Conservation (phyloP, 305 asterid species). For the Fraxinus baroniana region DNA sequence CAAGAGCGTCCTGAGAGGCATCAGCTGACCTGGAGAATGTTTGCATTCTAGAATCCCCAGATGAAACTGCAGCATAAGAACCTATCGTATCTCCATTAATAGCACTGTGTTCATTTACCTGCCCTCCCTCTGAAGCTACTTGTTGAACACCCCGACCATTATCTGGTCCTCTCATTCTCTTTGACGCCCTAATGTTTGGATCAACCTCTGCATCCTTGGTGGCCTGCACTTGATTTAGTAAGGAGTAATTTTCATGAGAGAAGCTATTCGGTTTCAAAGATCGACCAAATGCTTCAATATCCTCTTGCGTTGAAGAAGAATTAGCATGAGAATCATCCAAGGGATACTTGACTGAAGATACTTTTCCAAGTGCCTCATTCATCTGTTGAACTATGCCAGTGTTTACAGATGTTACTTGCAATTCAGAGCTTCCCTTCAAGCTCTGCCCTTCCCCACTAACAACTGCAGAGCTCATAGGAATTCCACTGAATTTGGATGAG, state of each 20-base stretch:
- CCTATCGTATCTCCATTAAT: conserved; percentile 34
- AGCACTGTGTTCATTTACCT: conserved; percentile 36
- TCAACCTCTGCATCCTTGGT: conserved; percentile 48
- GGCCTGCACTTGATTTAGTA: conserved; percentile 42
- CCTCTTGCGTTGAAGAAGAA: conserved; percentile 53
- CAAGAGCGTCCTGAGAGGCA: conserved; percentile 38
- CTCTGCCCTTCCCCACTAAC: conserved; percentile 40
- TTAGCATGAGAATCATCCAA: conserved; percentile 49
- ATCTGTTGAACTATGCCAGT: conserved; percentile 32
- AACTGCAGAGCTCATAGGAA: conserved; percentile 34
- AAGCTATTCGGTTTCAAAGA: conserved; percentile 58
- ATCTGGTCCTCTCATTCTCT: conserved; percentile 55
- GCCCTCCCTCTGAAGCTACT: conserved; percentile 30
- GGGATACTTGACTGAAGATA: conserved; percentile 28
- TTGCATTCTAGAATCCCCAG: conserved; percentile 46
- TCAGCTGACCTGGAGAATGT: conserved; percentile 39
- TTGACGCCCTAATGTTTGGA: conserved; percentile 51
- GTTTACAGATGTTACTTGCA: conserved; percentile 32
- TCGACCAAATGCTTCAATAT: conserved; percentile 73
- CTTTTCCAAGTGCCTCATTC: conserved; percentile 41
- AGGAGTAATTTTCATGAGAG: conserved; percentile 41
- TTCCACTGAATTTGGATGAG: conserved; percentile 27
- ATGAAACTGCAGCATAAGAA: conserved; percentile 35
- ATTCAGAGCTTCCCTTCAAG: conserved; percentile 41
- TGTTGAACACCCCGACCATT: conserved; percentile 34